Evolutionary conservation across 257 asterid species (phyloP), one percentile per base, ranked within the genome.

Genomic region (Salvia splendens): DNA sequence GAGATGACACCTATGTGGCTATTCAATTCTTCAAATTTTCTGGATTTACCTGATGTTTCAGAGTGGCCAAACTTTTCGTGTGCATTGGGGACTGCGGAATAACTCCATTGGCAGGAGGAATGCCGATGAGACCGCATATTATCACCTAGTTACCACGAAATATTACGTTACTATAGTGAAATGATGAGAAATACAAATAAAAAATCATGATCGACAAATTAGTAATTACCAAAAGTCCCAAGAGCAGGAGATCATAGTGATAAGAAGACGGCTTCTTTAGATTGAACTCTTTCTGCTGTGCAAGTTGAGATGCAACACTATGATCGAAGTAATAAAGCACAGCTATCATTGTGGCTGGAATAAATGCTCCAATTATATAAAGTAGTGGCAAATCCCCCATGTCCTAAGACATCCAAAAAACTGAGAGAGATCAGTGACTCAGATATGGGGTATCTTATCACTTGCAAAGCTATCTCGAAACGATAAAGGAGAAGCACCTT

Each of bases 31-130:
- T 9, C 30, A 9, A 47, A 8, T 35, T 61, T 24, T 16, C 24
- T 12, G 12, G 54, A 38, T 46, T 59, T 76, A 88, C 99, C 96
- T 91, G 99, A 78, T 94, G 96, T 77, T 94, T 94, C 67, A 94
- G 83, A 62, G 97, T 91, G 50, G 99, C 99, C 79, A 94, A 76
- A 74, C 96, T 91, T 76, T 87, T 94, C 0, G 99, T 94, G 72
- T 94, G 99, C 99, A 94, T 94, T 5, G 99, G 99, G 20, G 98
- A 91, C 78, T 94, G 99, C 0, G 99, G 99, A 73, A 94, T 91
- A 67, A 94, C 99, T 57, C 99, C 99, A 75, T 94, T 94, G 33
- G 99, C 78, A 58, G 99, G 99, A 83, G 99, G 99, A 70, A 94
- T 87, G 77, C 99, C 99, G 17, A 87, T 65, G 56, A 94, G 96